Base-by-base conservation (phyloP, 306 rosid genomes). In the Cicer pinnatifidum region DNA sequence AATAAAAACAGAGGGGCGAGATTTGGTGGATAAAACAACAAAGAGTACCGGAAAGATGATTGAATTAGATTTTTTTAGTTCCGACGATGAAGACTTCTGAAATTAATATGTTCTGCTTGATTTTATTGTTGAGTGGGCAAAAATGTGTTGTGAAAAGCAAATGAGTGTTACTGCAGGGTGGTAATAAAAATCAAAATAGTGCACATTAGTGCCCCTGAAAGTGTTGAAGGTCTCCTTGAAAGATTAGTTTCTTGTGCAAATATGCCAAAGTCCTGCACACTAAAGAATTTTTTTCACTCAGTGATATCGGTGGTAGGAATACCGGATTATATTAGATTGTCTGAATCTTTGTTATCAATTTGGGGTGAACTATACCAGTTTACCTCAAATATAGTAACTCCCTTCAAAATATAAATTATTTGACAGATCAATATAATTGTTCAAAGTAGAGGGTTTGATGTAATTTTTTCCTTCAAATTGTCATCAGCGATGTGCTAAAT, bases 41-140 rank as follows among this genome's bases (percentile, higher is more conserved):
- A 57, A 75, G 67, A 78, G 67, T 56, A 74, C 69, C 2, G 96
- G 65, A 66, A 91, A 88, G 78, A 83, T 94, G 96, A 88, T 88
- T 52, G 93, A 91, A 75, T 77, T 94, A 52, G 92, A 85, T 72
- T 57, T 78, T 84, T 72, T 86, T 62, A 94, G 95, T 76, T 94
- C 99, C 1, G 97, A 88, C 46, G 97, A 88, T 51, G 99, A 91
- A 17, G 98, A 85, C 67, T 23, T 80, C 45, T 89, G 79, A 85
- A 69, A 64, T 75, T 75, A 13, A 15, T 51, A 16, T 48, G 75
- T 33, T 17, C 59, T 4, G 33, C 71, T 33, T 67, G 73, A 51
- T 54, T 66, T 66, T 16, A 19, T 41, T 40, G 59, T 41, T 16
- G 28, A 52, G 48, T 11, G 71, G 40, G 41, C 56, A 28, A 60